phyloP scores from a whole-genome alignment of 2,329 filamentous ascomycete genomes.

The Alternaria sp. region DNA sequence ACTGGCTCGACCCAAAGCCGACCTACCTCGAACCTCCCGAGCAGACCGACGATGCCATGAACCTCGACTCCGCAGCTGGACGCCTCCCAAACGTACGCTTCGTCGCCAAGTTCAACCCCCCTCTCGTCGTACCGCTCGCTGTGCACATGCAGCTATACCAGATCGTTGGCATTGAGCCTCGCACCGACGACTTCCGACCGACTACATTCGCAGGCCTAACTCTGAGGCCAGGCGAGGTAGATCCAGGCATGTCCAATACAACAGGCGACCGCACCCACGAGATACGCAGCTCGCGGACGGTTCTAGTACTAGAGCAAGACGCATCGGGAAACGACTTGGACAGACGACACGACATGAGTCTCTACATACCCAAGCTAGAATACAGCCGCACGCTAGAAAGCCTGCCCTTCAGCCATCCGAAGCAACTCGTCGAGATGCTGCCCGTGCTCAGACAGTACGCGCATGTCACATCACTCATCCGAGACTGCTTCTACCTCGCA shows the following conservation, averaged over 20 bases:
- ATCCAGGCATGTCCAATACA: constrained; percentile 60
- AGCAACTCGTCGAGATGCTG: constrained; percentile 76
- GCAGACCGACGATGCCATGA: constrained; percentile 56
- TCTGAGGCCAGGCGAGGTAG: constrained; percentile 53
- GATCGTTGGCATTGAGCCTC: constrained; percentile 63
- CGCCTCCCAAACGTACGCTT: constrained; percentile 76
- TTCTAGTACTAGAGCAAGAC: constrained; percentile 48
- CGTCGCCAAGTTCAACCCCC: constrained; percentile 75
- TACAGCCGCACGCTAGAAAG: constrained; percentile 71
- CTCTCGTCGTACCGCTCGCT: constrained; percentile 70
- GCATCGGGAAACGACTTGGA: constrained; percentile 30
- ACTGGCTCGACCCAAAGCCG: constrained; percentile 76
- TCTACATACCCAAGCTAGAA: constrained; percentile 75
- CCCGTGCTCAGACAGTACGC: constrained; percentile 76
- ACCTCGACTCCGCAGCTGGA: constrained; percentile 58
- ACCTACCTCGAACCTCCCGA: constrained; percentile 55
- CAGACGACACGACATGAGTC: constrained; percentile 59
- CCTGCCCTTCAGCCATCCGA: constrained; percentile 78
- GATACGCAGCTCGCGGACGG: constrained; percentile 57
- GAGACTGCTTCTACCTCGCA: constrained; percentile 60
- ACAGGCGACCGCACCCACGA: constrained; percentile 52
- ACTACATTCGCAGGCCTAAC: constrained; percentile 59
- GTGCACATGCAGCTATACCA: constrained; percentile 69
- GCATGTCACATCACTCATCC: constrained; percentile 69
- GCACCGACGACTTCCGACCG: constrained; percentile 58